phyloP scores from a whole-genome alignment of 805 yeast genomes.

The Candida anglica region DNA sequence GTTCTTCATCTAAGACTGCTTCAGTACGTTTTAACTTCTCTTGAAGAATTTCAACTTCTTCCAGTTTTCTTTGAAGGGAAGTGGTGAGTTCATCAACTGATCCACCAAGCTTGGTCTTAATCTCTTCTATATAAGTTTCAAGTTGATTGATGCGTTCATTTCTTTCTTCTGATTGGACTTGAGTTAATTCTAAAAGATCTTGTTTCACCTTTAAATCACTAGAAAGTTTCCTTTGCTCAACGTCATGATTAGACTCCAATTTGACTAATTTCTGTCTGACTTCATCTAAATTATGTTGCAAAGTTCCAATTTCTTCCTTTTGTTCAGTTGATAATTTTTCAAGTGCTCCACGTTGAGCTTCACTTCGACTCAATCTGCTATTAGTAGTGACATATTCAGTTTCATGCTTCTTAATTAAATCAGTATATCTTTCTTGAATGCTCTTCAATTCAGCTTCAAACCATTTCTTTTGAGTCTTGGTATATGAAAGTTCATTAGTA shows the following conservation, averaged over 20 bases:
- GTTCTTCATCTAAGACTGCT: constrained; percentile 36
- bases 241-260: constrained; percentile 23
- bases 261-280: constrained; percentile 15
- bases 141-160: constrained; percentile 49
- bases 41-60: constrained; percentile 26
- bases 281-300: constrained; percentile 40
- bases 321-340: constrained; percentile 34
- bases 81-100: constrained; percentile 30
- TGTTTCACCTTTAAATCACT: constrained; percentile 49
- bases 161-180: constrained; percentile 49
- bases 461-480: constrained; percentile 35
- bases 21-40: constrained; percentile 37
- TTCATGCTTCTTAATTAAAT: constrained; percentile 35
- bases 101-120: constrained; percentile 34
- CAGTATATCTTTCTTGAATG: constrained; percentile 34
- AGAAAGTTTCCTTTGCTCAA: constrained; percentile 45
- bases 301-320: constrained; percentile 40
- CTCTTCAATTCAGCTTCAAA: constrained; percentile 33
- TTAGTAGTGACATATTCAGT: constrained; percentile 26
- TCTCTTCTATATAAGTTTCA: constrained; percentile 43
- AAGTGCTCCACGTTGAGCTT: constrained; percentile 20
- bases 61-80: constrained; percentile 29
- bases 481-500: constrained; percentile 29
- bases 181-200: constrained; percentile 53
- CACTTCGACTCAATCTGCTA: constrained; percentile 24